phyloP scores from a whole-genome alignment of 2,329 filamentous ascomycete species.

The Aspergillus sp. region DNA sequence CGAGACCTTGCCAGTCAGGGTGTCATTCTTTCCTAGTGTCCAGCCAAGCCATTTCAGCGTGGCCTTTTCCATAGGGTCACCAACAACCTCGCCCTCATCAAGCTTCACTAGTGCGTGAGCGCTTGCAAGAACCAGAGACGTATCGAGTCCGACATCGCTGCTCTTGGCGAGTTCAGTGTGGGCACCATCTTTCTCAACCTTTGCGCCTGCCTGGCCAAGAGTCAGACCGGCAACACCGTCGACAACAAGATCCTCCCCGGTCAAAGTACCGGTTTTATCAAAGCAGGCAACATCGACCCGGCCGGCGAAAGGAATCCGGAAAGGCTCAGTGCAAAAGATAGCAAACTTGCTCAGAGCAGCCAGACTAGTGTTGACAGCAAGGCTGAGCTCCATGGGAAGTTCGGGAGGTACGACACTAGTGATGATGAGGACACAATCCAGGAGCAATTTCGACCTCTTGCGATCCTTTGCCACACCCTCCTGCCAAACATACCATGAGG shows the following conservation, averaged over 20 bases:
- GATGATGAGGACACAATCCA: conserved; percentile 96
- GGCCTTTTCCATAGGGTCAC: conserved; percentile 98
- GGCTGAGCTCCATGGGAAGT: conserved; percentile 93
- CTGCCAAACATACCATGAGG: conserved; percentile 98
- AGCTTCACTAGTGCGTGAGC: conserved; percentile 94
- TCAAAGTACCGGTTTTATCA: conserved; percentile 96
- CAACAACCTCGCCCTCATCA: conserved; percentile 94
- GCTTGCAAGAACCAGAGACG: conserved; percentile 88
- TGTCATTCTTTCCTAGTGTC: conserved; percentile 87
- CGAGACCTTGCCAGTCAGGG: conserved; percentile 66
- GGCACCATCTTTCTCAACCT: conserved; percentile 75
- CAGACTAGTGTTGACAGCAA: conserved; percentile 96
- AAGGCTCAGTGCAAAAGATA: conserved; percentile 98
- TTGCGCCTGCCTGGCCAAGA: conserved; percentile 66
- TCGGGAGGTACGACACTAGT: conserved; percentile 98
- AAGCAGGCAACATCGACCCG: conserved; percentile 97
- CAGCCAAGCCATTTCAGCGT: conserved; percentile 87
- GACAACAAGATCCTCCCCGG: conserved; percentile 93
- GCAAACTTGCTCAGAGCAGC: conserved; percentile 92
- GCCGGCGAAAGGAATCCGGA: conserved; percentile 94
- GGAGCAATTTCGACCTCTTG: conserved; percentile 93
- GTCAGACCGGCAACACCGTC: conserved; percentile 92
- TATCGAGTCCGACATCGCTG: conserved; percentile 71
- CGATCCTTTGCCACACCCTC: conserved; percentile 93
- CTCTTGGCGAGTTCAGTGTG: conserved; percentile 77